Evolutionary conservation across 352 stramenopile species (phyloP), one percentile per base, ranked within the genome.

Genomic region (Pythium aphanidermatum): DNA sequence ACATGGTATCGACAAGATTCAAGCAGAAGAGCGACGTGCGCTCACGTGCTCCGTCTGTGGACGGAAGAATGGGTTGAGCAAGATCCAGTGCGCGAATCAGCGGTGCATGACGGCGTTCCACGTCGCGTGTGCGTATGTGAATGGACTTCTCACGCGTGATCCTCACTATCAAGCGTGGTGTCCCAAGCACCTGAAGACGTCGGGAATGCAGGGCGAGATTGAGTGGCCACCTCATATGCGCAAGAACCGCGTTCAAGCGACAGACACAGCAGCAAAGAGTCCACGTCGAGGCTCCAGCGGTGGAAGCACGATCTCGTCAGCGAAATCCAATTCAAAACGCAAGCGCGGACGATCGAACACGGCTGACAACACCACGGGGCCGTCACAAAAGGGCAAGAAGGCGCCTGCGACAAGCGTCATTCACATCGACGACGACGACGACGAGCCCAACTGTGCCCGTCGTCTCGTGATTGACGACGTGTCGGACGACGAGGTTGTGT

Each of bases 131-230:
- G 80, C 80, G 3, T 88, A 71, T 30, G 72, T 92, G 20, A 82
- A 83, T 23, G 80, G 80, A 0, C 51, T 81, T 7, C 60, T 92
- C 6, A 84, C 71, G 0, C 58, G 55, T 9, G 69, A 83, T 36
- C 74, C 80, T 19, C 65, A 84, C 29, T 92, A 89, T 31, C 65
- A 74, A 29, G 76, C 68, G 20, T 92, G 80, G 76, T 92, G 80
- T 33, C 65, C 74, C 17, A 79, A 81, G 28, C 80, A 92, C 46
- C 41, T 91, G 10, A 86, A 86, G 69, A 67, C 60, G 2, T 86
- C 80, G 1, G 75, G 76, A 2, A 80, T 88, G 60, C 59, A 62
- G 7, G 44, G 61, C 16, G 67, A 86, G 39, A 63, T 92, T 23
- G 79, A 88, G 23, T 65, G 80, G 41, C 79, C 79, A 3, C 60